These are phyloP conservation scores for Eutrema yunnanense DNA, from an alignment of 345 rosid genomes.

Conservation along the genomic window DNA sequence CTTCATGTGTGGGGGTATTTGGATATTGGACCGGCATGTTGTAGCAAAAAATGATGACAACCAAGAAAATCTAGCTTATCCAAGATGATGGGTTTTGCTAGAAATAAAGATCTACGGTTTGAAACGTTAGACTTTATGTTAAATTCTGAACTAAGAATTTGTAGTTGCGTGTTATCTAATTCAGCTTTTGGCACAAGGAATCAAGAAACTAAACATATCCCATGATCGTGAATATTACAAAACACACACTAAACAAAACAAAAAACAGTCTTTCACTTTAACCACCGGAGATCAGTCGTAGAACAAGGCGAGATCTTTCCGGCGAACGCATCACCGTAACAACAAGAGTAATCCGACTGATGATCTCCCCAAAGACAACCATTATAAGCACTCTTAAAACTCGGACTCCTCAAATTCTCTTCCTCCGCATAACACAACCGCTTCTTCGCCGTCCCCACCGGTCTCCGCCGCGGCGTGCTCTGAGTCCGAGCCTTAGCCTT, in stretches of 20 bases:
- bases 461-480: conserved; percentile 69
- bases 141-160: background rate
- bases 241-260: background rate
- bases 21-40: too few relatives aligned
- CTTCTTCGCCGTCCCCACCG: conserved; percentile 45
- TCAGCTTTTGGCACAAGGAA: background rate
- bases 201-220: background rate
- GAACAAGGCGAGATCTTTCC: conserved; percentile 71
- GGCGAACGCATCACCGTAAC: conserved; percentile 41
- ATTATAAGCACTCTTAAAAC: conserved; percentile 62
- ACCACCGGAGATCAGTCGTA: conserved; percentile 58
- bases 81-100: background rate
- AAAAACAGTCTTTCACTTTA: conserved; percentile 30
- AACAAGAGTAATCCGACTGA: conserved; percentile 39
- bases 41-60: too few relatives aligned
- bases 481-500: conserved; percentile 75
- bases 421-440: conserved; percentile 58
- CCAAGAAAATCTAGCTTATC: background rate
- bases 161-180: background rate
- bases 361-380: conserved; percentile 43
- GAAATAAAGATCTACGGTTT: too few relatives aligned
- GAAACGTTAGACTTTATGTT: background rate
- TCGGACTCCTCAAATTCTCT: conserved; percentile 50
- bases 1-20: too few relatives aligned
- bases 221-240: background rate